Percentiles rank a stretch among this genome's conserved stretches.
Evolutionary conservation across 139 green algal species (phyloP).

Genomic region (Coelastrella sp.): DNA sequence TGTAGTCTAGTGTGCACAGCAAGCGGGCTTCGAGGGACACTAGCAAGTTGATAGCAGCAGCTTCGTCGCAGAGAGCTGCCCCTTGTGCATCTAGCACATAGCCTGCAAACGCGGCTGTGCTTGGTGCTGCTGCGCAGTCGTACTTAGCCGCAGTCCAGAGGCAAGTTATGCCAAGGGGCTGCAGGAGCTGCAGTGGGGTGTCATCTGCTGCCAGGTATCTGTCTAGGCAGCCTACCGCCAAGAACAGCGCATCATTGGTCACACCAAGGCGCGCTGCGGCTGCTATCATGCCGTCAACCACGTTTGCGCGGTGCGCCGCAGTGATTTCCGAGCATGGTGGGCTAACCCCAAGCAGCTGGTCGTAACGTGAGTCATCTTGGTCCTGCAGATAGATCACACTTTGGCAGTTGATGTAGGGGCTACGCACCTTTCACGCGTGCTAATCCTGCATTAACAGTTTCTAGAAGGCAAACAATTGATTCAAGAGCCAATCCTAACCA

Average conservation of each 20-base stretch:
- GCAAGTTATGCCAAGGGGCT: conserved; percentile 16
- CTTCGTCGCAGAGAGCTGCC: too few relatives aligned
- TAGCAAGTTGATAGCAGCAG: conserved; percentile 1
- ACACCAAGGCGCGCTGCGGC: background rate
- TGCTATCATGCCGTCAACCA: conserved; percentile 17
- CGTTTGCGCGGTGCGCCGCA: background rate
- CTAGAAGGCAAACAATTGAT: too few relatives aligned
- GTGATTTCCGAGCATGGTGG: background rate
- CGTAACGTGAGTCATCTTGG: too few relatives aligned
- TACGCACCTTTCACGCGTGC: too few relatives aligned
- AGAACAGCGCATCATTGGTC: background rate
- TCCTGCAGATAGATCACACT: too few relatives aligned
- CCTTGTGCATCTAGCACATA: background rate
- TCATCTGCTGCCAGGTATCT: background rate
- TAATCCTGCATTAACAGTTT: too few relatives aligned
- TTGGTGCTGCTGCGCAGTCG: background rate
- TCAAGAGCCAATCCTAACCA: too few relatives aligned
- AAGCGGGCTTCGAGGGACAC: conserved; percentile 1
- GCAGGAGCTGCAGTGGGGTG: background rate
- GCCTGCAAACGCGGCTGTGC: background rate
- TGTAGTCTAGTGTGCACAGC: conserved; percentile 13
- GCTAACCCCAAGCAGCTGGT: too few relatives aligned
- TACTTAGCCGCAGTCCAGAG: conserved; percentile 39
- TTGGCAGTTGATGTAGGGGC: too few relatives aligned
- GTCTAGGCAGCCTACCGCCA: conserved; percentile 15